Evolutionary conservation across 768 basidiomycete genomes (phyloP).

Genomic region (Boletus reticuloceps): DNA sequence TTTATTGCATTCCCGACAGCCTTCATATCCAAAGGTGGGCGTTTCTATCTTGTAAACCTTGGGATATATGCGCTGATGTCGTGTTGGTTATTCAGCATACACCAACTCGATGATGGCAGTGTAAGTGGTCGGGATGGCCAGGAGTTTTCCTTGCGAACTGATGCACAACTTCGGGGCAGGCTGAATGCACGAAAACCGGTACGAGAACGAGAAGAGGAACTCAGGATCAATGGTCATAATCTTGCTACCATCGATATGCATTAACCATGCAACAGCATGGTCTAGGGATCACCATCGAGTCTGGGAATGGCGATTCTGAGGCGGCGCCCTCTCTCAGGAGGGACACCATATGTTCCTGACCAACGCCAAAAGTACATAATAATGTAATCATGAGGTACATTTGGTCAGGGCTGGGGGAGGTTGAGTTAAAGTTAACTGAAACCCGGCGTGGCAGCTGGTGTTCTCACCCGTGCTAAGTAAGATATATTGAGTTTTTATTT

Average conservation of each 20-base stretch:
- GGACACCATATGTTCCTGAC: too few relatives aligned
- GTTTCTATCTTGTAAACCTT: neutral
- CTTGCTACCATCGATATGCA: constrained; percentile 3
- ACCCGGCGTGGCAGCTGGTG: too few relatives aligned
- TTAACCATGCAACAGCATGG: neutral
- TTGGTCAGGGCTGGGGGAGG: too few relatives aligned
- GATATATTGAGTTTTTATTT: too few relatives aligned
- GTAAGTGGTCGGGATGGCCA: neutral
- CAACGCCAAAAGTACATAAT: too few relatives aligned
- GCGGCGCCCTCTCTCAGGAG: too few relatives aligned
- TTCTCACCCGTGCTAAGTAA: too few relatives aligned
- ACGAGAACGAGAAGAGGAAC: neutral
- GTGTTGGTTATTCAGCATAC: neutral
- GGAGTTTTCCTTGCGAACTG: too few relatives aligned
- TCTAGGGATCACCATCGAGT: too few relatives aligned
- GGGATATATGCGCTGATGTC: neutral
- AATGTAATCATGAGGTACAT: too few relatives aligned
- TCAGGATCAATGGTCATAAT: neutral
- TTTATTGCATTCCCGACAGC: constrained; percentile 1
- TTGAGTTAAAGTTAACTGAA: too few relatives aligned
- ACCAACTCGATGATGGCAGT: constrained; percentile 15
- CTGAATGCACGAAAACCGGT: constrained; percentile 10
- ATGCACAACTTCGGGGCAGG: neutral
- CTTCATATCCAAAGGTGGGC: constrained; percentile 5
- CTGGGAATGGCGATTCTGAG: too few relatives aligned